phyloP scores from a whole-genome alignment of 495 filamentous ascomycete genomes.

The Podospora pseudopauciseta region DNA sequence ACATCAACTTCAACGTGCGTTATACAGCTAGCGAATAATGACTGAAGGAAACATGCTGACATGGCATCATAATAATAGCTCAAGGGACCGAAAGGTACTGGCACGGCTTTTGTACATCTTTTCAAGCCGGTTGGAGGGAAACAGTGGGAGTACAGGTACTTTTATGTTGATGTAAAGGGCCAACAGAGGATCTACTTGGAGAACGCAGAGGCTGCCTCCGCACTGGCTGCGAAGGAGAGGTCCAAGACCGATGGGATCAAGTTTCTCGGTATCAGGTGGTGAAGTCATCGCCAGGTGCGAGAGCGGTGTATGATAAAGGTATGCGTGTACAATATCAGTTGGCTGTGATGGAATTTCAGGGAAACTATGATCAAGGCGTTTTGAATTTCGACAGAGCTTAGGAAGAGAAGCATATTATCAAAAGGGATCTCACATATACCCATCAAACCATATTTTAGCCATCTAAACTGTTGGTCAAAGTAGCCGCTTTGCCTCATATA shows the following conservation, averaged over 20 bases:
- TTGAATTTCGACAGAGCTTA: not conserved
- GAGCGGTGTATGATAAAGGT: not conserved
- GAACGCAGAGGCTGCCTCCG: conserved; percentile 44
- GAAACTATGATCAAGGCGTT: not conserved
- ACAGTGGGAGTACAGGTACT: conserved; percentile 76
- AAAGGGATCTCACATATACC: not conserved
- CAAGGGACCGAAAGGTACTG: conserved; percentile 72
- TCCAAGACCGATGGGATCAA: conserved; percentile 39
- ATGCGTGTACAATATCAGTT: not conserved
- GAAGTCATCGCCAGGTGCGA: not conserved
- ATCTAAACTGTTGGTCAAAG: not conserved
- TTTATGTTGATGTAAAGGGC: conserved; percentile 71
- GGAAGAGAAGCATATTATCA: not conserved
- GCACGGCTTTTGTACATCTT: conserved; percentile 74
- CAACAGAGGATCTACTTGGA: conserved; percentile 61
- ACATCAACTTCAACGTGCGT: conserved; percentile 82
- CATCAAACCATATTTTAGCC: not conserved
- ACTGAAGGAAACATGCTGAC: not conserved
- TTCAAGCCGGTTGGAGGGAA: conserved; percentile 54
- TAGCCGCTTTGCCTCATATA: not conserved
- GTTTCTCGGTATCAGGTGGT: conserved; percentile 65
- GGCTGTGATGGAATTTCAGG: not conserved
- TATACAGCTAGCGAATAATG: conserved; percentile 1
- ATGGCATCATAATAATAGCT: conserved; percentile 50
- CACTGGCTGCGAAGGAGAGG: conserved; percentile 28